Evolutionary conservation across 441 rosid genomes (phyloP).

Genomic region (Croton laevigatus): DNA sequence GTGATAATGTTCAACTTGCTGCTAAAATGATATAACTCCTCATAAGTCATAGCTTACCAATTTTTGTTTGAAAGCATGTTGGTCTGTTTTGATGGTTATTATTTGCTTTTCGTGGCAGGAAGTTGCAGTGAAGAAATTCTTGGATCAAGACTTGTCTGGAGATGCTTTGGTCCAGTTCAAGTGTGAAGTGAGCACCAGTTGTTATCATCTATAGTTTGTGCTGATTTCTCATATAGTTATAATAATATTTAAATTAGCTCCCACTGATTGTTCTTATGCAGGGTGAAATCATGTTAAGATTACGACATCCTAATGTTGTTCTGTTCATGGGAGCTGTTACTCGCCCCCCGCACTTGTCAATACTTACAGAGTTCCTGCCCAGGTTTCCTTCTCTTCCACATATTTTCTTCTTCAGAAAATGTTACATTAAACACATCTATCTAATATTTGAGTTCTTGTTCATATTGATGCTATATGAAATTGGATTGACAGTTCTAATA

Average conservation of each 20-base stretch:
- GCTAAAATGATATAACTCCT: slow-evolving; percentile 5
- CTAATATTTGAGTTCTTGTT: neutral
- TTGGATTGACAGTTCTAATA: neutral
- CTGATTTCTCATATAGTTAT: neutral
- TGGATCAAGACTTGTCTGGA: slow-evolving; percentile 93
- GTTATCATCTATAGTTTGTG: slow-evolving; percentile 14
- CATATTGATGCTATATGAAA: neutral
- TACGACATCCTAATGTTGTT: slow-evolving; percentile 97
- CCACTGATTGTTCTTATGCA: slow-evolving; percentile 32
- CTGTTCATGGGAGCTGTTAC: slow-evolving; percentile 99
- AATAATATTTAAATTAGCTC: slow-evolving; percentile 12
- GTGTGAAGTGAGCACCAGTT: slow-evolving; percentile 62
- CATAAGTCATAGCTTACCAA: neutral
- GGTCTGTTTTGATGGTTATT: slow-evolving; percentile 18
- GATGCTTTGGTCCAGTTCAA: slow-evolving; percentile 86
- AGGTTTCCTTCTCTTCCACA: slow-evolving; percentile 42
- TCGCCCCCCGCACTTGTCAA: slow-evolving; percentile 85
- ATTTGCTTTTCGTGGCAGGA: slow-evolving; percentile 53
- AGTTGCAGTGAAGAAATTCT: slow-evolving; percentile 97
- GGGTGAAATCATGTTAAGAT: slow-evolving; percentile 94
- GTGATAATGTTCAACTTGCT: slow-evolving; percentile 9
- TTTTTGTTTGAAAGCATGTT: neutral
- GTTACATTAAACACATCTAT: slow-evolving; percentile 7
- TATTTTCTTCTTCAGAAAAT: slow-evolving; percentile 9
- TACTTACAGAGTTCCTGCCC: slow-evolving; percentile 91